Percentiles rank a stretch among this genome's conserved stretches.
These are phyloP conservation scores for Lactuca sativa DNA, from an alignment of 129 eudicot species.

Conservation along the genomic window DNA sequence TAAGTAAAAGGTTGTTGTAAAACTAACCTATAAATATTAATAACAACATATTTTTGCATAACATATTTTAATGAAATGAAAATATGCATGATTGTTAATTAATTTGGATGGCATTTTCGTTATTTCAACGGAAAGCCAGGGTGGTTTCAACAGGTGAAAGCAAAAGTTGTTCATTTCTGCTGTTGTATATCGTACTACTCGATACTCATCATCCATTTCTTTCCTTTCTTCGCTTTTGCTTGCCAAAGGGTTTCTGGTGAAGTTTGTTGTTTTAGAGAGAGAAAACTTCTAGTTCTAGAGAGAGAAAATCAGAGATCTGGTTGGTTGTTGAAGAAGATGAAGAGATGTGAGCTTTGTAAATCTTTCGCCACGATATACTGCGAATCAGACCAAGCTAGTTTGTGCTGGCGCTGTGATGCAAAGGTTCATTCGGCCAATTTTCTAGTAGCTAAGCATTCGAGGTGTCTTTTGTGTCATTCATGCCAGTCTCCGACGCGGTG, in stretches of 20 bases:
- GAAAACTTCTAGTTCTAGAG: conserved; percentile 11
- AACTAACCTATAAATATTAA: not conserved
- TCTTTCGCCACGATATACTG: conserved; percentile 54
- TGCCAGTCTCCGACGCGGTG: conserved; percentile 62
- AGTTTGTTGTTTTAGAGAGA: conserved; percentile 2
- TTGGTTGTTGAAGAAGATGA: conserved; percentile 34
- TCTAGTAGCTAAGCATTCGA: conserved; percentile 56
- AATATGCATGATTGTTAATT: not conserved
- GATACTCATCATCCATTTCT: not conserved
- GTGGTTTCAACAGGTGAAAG: conserved; percentile 4
- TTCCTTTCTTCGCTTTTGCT: conserved; percentile 5
- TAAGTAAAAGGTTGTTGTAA: no score
- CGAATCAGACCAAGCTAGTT: conserved; percentile 65
- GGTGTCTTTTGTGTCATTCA: conserved; percentile 55
- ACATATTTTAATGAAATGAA: no score
- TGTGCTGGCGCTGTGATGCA: conserved; percentile 76
- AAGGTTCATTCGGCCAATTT: conserved; percentile 82
- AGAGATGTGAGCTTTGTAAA: conserved; percentile 67
- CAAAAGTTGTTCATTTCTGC: conserved; percentile 23
- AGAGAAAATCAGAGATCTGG: conserved; percentile 24
- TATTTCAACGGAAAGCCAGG: conserved; percentile 3
- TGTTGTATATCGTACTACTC: conserved; percentile 15
- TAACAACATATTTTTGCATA: not conserved
- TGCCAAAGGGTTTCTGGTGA: not conserved
- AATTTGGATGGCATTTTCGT: conserved; percentile 26